These are phyloP conservation scores for Geotrichum histeridarum DNA, from an alignment of 1,139 yeast species.

Conservation along the genomic window DNA sequence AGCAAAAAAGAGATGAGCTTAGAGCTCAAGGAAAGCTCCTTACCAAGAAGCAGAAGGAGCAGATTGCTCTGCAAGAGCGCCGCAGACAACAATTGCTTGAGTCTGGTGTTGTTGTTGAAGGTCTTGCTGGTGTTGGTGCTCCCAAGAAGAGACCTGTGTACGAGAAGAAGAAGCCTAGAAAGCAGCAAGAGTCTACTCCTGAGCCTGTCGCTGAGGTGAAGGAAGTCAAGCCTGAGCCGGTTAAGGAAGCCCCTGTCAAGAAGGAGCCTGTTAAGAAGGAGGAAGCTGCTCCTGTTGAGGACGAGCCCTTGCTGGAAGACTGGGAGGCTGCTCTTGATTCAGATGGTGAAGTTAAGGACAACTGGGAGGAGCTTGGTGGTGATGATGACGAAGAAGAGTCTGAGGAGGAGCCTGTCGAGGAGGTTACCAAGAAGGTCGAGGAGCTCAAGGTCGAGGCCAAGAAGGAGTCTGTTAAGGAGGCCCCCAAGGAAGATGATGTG, in stretches of 20 bases:
- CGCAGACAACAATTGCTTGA: constrained; percentile 83
- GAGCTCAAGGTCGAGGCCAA: constrained; percentile 23
- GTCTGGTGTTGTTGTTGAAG: constrained; percentile 71
- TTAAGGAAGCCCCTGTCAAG: constrained; percentile 26
- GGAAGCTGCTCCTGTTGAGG: constrained; percentile 28
- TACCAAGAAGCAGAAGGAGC: constrained; percentile 94
- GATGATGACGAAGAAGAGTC: constrained; percentile 26
- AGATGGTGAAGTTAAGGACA: constrained; percentile 38
- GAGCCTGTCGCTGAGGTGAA: constrained; percentile 41
- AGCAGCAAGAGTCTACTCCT: constrained; percentile 27
- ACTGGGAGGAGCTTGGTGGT: constrained; percentile 33
- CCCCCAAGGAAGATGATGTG: constrained; percentile 19
- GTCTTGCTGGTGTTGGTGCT: constrained; percentile 45
- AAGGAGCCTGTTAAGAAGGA: constrained; percentile 30
- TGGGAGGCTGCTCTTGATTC: constrained; percentile 41
- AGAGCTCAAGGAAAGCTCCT: constrained; percentile 81
- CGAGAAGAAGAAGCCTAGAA: constrained; percentile 61
- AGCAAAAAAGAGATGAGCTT: constrained; percentile 79
- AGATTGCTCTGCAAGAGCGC: constrained; percentile 76
- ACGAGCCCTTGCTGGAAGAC: constrained; percentile 35
- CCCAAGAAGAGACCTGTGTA: constrained; percentile 73
- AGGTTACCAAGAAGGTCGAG: constrained; percentile 27
- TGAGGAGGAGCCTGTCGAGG: constrained; percentile 22
- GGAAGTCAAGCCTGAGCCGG: constrained; percentile 33
- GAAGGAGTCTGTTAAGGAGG: constrained; percentile 20